Base-by-base conservation (phyloP, 257 asterid species). In the Leptodermis oblonga region DNA sequence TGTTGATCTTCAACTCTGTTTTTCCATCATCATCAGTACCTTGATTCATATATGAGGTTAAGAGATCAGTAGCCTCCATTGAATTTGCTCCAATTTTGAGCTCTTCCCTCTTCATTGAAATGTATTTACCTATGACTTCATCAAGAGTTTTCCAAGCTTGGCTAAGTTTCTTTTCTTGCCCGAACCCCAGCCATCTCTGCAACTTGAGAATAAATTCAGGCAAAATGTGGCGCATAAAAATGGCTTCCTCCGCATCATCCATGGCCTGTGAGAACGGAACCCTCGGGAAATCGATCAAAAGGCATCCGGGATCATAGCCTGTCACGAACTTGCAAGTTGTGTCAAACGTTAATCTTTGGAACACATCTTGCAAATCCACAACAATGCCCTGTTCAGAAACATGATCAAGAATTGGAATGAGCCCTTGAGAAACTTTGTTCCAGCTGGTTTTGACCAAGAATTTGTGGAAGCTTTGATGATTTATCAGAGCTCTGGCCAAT, bases 241-340 rank as follows among this genome's bases (percentile, higher is more conserved):
- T 79, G 0, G 83, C 74, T 68, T 85, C 93, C 46, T 87, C 93
- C 0, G 69, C 84, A 30, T 81, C 86, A 34, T 80, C 92, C 82
- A 86, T 69, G n/a, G 92, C 92, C 68, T 60, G 76, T 4, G 86
- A 75, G 61, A 84, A 81, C 1, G 88, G 86, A 33, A 79, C 84
- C 26, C 74, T 69, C 0, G 88, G 83, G 18, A 87, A 63, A 33
- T 82, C 73, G 0, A 64, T 2, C 0, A 88, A 77, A 6, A 84
- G 61, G 10, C 88, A 81, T 5, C 86, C 86, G 7, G 90, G 90
- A 61, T 86, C 85, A 31, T 67, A 81, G 1, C 90, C 90, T 0
- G 86, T 82, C 12, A 82, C 77, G 65, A 84, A 3, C n/a, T 8
- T 46, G 18, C 86, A 82, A 11, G 83, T 86, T 0, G 87, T 73